Conservation (phyloP, 2,329 filamentous ascomycete species). For the Catunica adiposa region DNA sequence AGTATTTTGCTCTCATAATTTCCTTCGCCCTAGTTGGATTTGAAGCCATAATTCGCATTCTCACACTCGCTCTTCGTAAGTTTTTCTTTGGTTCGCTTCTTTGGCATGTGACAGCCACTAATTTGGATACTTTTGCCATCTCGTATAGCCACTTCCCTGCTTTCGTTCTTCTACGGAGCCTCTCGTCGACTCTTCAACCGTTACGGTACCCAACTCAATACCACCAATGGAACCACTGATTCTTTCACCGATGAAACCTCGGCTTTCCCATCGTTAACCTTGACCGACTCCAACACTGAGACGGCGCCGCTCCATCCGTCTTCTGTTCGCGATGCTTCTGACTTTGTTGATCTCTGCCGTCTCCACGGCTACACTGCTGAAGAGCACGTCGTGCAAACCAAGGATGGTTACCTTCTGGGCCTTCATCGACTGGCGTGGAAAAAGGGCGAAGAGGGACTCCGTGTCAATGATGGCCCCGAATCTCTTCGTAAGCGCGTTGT, state of each 20-base stretch:
- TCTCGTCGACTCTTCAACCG: constrained; percentile 72
- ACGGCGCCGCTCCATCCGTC: constrained; percentile 41
- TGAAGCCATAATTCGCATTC: constrained; percentile 66
- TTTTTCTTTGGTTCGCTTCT: constrained; percentile 15
- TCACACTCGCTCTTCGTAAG: constrained; percentile 77
- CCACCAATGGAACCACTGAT: not conserved
- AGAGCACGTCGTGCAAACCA: constrained; percentile 89
- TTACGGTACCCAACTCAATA: constrained; percentile 5
- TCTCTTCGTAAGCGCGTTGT: constrained; percentile 68
- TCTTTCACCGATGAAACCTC: constrained; percentile 27
- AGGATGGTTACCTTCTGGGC: constrained; percentile 82
- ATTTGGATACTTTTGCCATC: not conserved
- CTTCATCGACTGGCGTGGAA: constrained; percentile 74
- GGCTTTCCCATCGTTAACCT: not conserved
- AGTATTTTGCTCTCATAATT: constrained; percentile 73
- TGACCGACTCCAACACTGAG: constrained; percentile 23
- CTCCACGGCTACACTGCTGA: constrained; percentile 86
- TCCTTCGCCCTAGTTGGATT: constrained; percentile 71
- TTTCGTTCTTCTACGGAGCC: constrained; percentile 64
- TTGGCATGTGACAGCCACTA: constrained; percentile 13
- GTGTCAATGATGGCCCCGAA: constrained; percentile 55
- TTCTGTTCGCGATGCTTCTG: constrained; percentile 69
- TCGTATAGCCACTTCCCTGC: constrained; percentile 52
- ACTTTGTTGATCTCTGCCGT: constrained; percentile 87
- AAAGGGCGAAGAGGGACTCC: constrained; percentile 61